Evolutionary conservation across 768 basidiomycete species (phyloP).

Genomic region (Russula earlei): DNA sequence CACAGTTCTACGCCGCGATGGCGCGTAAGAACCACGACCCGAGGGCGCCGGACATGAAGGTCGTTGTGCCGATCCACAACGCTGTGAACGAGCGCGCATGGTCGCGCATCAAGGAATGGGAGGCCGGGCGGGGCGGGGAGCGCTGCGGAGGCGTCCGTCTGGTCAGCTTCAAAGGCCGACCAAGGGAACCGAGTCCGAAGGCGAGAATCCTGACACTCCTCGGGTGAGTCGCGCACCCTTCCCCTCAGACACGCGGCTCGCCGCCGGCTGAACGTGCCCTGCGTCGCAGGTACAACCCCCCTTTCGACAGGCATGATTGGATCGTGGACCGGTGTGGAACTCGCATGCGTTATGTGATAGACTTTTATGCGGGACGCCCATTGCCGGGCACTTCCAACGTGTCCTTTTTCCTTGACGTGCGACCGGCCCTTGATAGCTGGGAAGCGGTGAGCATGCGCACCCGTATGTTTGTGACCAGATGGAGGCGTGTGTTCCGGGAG

Average conservation of each 20-base stretch:
- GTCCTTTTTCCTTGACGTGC: slow-evolving; percentile 89
- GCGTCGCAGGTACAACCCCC: slow-evolving; percentile 67
- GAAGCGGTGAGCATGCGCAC: slow-evolving; percentile 84
- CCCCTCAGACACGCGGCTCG: not conserved
- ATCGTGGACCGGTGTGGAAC: slow-evolving; percentile 87
- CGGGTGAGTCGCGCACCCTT: slow-evolving; percentile 48
- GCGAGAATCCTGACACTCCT: slow-evolving; percentile 75
- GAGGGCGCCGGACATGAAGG: slow-evolving; percentile 80
- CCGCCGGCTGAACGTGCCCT: slow-evolving; percentile 7
- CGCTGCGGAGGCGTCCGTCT: slow-evolving; percentile 73
- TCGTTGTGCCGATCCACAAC: slow-evolving; percentile 97
- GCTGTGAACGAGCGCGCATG: slow-evolving; percentile 82
- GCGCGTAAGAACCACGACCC: slow-evolving; percentile 89
- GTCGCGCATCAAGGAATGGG: slow-evolving; percentile 48
- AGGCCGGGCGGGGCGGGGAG: slow-evolving; percentile 65
- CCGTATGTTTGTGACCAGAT: slow-evolving; percentile 42
- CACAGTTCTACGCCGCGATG: slow-evolving; percentile 99
- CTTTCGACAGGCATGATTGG: slow-evolving; percentile 99
- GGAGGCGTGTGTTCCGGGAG: slow-evolving; percentile 16
- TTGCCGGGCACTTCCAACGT: slow-evolving; percentile 41
- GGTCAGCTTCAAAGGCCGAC: slow-evolving; percentile 86
- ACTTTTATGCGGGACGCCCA: slow-evolving; percentile 86
- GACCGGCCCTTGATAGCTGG: slow-evolving; percentile 91
- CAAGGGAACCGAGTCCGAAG: slow-evolving; percentile 67
- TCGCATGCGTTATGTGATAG: slow-evolving; percentile 88